Evolutionary conservation across 768 basidiomycete genomes (phyloP).

Genomic region (Tricholoma bakamatsutake): DNA sequence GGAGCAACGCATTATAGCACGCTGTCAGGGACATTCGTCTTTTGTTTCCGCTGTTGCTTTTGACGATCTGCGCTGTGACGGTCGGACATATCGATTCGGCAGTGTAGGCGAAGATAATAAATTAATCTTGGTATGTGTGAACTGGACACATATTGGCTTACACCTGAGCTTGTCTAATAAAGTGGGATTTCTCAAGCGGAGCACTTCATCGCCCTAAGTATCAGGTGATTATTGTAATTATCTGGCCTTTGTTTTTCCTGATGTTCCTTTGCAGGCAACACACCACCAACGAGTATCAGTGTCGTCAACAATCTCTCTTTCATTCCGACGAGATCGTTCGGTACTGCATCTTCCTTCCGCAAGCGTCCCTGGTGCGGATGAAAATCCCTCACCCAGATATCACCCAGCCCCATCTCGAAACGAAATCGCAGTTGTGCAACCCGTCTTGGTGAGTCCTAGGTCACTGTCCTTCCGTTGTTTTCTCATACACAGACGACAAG

Average conservation of each 20-base stretch:
- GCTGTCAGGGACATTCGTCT: conserved; percentile 95
- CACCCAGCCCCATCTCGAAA: conserved; percentile 89
- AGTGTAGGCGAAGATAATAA: conserved; percentile 98
- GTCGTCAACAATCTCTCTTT: conserved; percentile 73
- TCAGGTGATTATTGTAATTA: conserved; percentile 31
- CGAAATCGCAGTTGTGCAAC: conserved; percentile 86
- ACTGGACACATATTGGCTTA: neutral
- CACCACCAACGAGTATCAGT: conserved; percentile 74
- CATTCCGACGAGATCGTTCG: conserved; percentile 58
- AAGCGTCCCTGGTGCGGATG: conserved; percentile 32
- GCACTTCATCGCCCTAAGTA: conserved; percentile 85
- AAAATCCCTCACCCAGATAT: conserved; percentile 44
- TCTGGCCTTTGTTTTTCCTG: neutral
- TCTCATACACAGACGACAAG: conserved; percentile 29
- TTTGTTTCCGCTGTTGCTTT: conserved; percentile 89
- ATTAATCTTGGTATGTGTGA: conserved; percentile 65
- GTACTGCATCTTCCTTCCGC: conserved; percentile 47
- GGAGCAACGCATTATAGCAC: conserved; percentile 90
- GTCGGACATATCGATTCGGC: conserved; percentile 88
- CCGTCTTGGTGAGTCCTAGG: conserved; percentile 62
- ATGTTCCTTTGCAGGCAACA: conserved; percentile 29
- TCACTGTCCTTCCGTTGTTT: neutral
- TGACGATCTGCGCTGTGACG: conserved; percentile 84
- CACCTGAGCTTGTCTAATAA: conserved; percentile 8
- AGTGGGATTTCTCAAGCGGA: conserved; percentile 96